These are phyloP conservation scores for Pulveroboletus ravenelii DNA, from an alignment of 768 basidiomycete genomes.

Conservation along the genomic window DNA sequence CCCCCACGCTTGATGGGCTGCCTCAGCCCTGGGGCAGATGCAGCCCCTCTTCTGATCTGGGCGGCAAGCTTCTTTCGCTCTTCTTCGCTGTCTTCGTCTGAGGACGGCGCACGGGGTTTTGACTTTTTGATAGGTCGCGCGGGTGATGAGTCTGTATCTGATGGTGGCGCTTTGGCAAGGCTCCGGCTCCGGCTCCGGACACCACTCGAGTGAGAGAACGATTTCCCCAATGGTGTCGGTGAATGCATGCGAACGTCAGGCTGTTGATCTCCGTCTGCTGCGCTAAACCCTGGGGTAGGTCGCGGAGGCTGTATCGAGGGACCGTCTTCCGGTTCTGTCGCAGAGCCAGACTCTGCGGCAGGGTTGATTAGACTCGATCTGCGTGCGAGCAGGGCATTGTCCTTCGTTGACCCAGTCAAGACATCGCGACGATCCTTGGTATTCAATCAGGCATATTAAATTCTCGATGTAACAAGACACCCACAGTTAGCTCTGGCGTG, in stretches of 20 bases:
- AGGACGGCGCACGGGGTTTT: conserved; percentile 35
- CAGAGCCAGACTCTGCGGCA: conserved; percentile 20
- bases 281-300: background rate
- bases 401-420: conserved; percentile 3
- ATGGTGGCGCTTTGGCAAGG: conserved; percentile 21
- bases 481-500: conserved; percentile 19
- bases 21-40: conserved; percentile 48
- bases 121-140: conserved; percentile 45
- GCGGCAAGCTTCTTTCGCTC: conserved; percentile 42
- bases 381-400: conserved; percentile 1
- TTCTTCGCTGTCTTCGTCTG: conserved; percentile 58
- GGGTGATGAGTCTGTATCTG: conserved; percentile 54
- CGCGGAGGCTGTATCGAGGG: conserved; percentile 1
- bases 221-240: conserved; percentile 18
- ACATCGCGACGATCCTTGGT: conserved; percentile 13
- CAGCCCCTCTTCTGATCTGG: conserved; percentile 37
- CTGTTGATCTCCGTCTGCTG: conserved; percentile 8
- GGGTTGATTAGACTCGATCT: conserved; percentile 10
- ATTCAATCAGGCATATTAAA: conserved; percentile 5
- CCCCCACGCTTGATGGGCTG: conserved; percentile 77
- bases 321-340: conserved; percentile 29
- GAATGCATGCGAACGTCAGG: conserved; percentile 16
- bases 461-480: conserved; percentile 8
- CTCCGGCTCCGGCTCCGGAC: conserved; percentile 24
- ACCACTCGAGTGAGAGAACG: conserved; percentile 7